Evolutionary conservation across 306 rosid genomes (phyloP).

Genomic region (Dryas octopetala): DNA sequence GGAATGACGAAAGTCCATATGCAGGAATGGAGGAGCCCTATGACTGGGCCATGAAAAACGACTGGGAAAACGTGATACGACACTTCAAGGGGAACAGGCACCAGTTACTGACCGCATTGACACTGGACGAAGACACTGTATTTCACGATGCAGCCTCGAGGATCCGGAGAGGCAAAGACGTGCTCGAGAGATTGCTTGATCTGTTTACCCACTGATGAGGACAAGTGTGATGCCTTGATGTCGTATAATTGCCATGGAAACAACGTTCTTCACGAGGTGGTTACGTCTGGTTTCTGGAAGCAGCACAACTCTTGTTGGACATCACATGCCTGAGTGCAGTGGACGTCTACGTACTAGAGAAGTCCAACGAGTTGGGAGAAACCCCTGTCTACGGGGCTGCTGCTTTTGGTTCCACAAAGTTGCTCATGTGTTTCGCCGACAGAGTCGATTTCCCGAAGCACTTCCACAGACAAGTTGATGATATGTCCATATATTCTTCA

Average conservation of each 20-base stretch:
- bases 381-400: constrained; percentile 26
- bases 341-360: background rate
- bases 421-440: background rate
- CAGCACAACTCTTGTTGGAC: background rate
- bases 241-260: background rate
- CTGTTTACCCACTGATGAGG: too few species aligned
- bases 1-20: too few species aligned
- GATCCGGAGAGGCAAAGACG: background rate
- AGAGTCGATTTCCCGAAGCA: background rate
- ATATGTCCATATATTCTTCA: constrained; percentile 4
- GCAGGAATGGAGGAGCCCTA: too few species aligned
- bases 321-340: background rate
- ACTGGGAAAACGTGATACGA: too few species aligned
- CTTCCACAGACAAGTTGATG: background rate
- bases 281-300: background rate
- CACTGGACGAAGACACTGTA: constrained; percentile 7
- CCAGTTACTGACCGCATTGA: too few species aligned
- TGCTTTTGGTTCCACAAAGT: background rate
- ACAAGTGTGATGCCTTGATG: background rate
- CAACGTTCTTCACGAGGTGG: constrained; percentile 21
- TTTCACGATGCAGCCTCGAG: constrained; percentile 9
- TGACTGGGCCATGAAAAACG: too few species aligned
- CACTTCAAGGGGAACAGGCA: too few species aligned
- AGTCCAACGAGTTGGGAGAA: background rate
- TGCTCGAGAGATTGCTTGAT: background rate